Conservation (phyloP, 2,329 filamentous ascomycete species). For the Lanzia echinophila region DNA sequence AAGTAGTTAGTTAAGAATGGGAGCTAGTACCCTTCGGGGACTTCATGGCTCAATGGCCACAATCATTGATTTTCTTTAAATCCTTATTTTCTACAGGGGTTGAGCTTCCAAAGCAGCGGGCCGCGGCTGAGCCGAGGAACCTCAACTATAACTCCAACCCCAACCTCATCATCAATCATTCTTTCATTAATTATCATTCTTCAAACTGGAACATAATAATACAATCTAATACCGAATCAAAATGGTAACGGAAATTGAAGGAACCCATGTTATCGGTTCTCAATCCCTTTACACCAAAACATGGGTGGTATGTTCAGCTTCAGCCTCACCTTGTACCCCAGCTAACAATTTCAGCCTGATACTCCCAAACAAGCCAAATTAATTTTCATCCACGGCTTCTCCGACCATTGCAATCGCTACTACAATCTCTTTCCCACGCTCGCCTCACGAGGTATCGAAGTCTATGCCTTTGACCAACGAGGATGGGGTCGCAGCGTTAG, state of each 20-base stretch:
- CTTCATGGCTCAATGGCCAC: too few species aligned
- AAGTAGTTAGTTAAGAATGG: too few species aligned
- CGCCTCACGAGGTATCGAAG: constrained; percentile 64
- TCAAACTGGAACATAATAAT: too few species aligned
- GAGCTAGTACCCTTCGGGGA: too few species aligned
- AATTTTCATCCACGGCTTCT: constrained; percentile 84
- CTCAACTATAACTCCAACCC: too few species aligned
- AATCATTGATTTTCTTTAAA: too few species aligned
- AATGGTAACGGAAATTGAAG: constrained; percentile 30
- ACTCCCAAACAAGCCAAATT: constrained; percentile 54
- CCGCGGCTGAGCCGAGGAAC: too few species aligned
- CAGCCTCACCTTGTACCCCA: not conserved
- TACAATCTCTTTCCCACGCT: constrained; percentile 66
- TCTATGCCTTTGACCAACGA: constrained; percentile 75
- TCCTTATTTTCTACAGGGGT: too few species aligned
- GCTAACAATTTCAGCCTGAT: constrained; percentile 21
- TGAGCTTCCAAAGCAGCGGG: not conserved
- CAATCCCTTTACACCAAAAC: constrained; percentile 29
- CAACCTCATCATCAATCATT: too few species aligned
- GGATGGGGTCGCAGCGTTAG: constrained; percentile 77
- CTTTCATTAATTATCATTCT: too few species aligned
- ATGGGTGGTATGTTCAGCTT: constrained; percentile 23
- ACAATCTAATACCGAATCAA: too few species aligned
- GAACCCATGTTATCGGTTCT: constrained; percentile 26
- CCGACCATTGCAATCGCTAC: constrained; percentile 76